Evolutionary conservation across 202 grass and related monocot genomes (phyloP).

Genomic region (Hordeum pubiflorum): DNA sequence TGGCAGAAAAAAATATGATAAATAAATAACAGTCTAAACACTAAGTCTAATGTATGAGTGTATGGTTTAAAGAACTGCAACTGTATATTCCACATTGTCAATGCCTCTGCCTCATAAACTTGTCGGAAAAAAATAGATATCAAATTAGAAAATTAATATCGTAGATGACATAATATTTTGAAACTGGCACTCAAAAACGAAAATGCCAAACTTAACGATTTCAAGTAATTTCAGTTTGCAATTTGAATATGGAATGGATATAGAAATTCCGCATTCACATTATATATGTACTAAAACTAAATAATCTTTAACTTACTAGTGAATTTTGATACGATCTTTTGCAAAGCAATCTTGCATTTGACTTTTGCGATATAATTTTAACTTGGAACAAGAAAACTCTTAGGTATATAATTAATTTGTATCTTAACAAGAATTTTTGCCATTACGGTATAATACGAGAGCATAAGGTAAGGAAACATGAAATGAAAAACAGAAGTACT

Average conservation of each 20-base stretch:
- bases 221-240: slow-evolving; percentile 1
- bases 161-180: not conserved
- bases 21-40: slow-evolving; percentile 21
- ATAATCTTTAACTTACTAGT: not conserved
- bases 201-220: not conserved
- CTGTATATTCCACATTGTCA: not conserved
- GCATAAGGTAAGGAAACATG: slow-evolving; percentile 3
- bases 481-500: slow-evolving; percentile 8
- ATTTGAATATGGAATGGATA: not conserved
- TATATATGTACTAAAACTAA: not conserved
- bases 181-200: not conserved
- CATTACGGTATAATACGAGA: not conserved
- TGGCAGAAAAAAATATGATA: not conserved
- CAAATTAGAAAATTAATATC: not conserved
- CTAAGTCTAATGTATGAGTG: not conserved
- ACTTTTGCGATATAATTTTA: slow-evolving; percentile 5
- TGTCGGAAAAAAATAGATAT: not conserved
- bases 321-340: not conserved
- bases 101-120: not conserved
- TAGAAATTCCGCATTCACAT: not conserved
- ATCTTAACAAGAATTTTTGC: slow-evolving; percentile 4
- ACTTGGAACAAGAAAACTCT: not conserved
- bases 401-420: not conserved
- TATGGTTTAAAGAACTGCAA: not conserved
- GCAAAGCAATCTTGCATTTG: not conserved